Conservation (phyloP, 2,329 filamentous ascomycete genomes). For the Stagonosporopsis tanaceti region DNA sequence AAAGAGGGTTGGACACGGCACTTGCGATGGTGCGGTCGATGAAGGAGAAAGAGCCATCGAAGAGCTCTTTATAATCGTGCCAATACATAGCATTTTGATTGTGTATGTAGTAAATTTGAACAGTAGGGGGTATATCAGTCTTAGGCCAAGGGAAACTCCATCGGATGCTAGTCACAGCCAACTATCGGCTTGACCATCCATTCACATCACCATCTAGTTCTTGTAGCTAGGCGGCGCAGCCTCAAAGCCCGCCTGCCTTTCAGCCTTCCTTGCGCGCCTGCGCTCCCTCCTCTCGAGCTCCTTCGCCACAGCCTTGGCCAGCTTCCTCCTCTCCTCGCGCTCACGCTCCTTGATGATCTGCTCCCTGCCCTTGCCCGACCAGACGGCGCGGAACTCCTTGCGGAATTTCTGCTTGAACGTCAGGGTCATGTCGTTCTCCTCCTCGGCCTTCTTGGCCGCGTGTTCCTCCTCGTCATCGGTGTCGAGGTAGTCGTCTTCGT, state of each 20-base stretch:
- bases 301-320: slow-evolving; percentile 42
- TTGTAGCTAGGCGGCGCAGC: slow-evolving; percentile 35
- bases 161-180: slow-evolving; percentile 5
- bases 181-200: background rate
- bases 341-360: slow-evolving; percentile 40
- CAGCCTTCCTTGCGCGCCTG: slow-evolving; percentile 33
- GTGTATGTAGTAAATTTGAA: background rate
- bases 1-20: slow-evolving; percentile 41
- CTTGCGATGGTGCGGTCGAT: slow-evolving; percentile 36
- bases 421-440: slow-evolving; percentile 35
- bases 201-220: slow-evolving; percentile 19
- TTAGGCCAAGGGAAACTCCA: slow-evolving; percentile 14
- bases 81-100: background rate
- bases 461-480: slow-evolving; percentile 42
- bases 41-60: slow-evolving; percentile 35
- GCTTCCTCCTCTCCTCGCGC: slow-evolving; percentile 42
- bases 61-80: slow-evolving; percentile 32
- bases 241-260: slow-evolving; percentile 25
- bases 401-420: slow-evolving; percentile 43
- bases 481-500: slow-evolving; percentile 40
- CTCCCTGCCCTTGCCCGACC: slow-evolving; percentile 38
- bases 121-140: slow-evolving; percentile 19
- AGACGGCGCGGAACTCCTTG: slow-evolving; percentile 42
- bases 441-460: slow-evolving; percentile 40
- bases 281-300: slow-evolving; percentile 40